Evolutionary conservation across 768 basidiomycete species (phyloP), one percentile per base, ranked within the genome.

Genomic region (Steccherinum ochraceum): DNA sequence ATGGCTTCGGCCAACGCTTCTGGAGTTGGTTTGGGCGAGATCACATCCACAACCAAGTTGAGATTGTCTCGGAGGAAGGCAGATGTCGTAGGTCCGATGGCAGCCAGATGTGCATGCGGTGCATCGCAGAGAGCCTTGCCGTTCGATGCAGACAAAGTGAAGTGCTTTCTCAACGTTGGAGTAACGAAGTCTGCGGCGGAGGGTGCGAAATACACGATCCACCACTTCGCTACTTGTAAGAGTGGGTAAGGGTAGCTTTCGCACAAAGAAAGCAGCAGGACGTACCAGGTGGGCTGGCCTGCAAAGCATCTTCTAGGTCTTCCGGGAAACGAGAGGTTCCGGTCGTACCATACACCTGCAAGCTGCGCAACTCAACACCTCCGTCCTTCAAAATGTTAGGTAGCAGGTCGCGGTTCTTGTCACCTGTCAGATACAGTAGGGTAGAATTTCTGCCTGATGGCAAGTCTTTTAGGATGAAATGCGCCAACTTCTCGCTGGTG

Each of bases 391-490:
- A 67, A 7, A 83, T 72, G 13, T 54, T 67, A 0, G 79, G 67
- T 1, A 93, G 65, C 0, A 79, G 83, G 54, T 90, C 87, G 16
- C 80, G 72, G 52, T 89, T 91, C 72, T 93, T 94, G 74, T 93
- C 92, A 19, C 91, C 91, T 11, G 83, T 89, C 7, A 95, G 74
- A 62, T 90, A 92, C 4, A 93, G 64, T 45, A 93, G 61, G 53
- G 58, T 50, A 50, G 50, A 30, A 7, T 35, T 35, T 16, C 7
- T 35, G 45, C 42, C 10, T 56, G 47, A 7, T 1, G 60, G 30
- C 0, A 64, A 46, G 46, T 77, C 72, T 0, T 54, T 43, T 42
- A 85, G 58, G 53, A 93, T 87, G 59, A 80, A 86, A 13, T 64
- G 68, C 0, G 80, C 87, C 12, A 91, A 79, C 30, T 73, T 69